These are phyloP conservation scores for Rhizopogon salebrosus DNA, from an alignment of 768 basidiomycete genomes.

Conservation along the genomic window DNA sequence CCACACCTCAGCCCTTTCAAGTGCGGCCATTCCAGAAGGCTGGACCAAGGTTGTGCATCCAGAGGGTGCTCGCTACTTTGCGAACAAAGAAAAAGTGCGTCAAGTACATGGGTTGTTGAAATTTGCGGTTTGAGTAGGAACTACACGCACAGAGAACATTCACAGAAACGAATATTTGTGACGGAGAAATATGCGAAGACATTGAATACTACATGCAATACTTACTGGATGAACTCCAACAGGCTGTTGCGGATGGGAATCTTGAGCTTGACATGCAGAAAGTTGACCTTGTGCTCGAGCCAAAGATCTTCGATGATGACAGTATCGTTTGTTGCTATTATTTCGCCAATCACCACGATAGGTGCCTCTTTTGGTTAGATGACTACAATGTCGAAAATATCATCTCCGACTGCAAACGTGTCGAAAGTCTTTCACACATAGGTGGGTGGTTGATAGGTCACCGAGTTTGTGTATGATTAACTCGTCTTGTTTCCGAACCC, in stretches of 20 bases:
- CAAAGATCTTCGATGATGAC: not conserved
- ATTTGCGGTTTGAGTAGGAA: too few relatives aligned
- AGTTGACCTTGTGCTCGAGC: not conserved
- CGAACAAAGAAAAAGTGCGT: constrained; percentile 39
- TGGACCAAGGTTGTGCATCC: constrained; percentile 63
- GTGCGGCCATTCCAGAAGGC: constrained; percentile 15
- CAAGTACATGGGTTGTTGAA: not conserved
- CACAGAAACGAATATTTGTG: constrained; percentile 44
- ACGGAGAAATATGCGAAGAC: constrained; percentile 20
- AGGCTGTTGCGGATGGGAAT: not conserved
- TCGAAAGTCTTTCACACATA: constrained; percentile 19
- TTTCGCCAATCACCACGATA: constrained; percentile 22
- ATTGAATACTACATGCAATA: too few relatives aligned
- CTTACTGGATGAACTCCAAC: constrained; percentile 6
- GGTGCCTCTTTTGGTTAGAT: too few relatives aligned
- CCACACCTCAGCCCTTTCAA: not conserved
- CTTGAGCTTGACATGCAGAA: not conserved
- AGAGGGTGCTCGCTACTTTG: constrained; percentile 59
- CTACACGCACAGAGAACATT: constrained; percentile 37
- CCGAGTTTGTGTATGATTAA: not conserved
- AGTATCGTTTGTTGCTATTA: constrained; percentile 32
- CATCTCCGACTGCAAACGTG: constrained; percentile 16
- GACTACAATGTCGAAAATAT: constrained; percentile 31
- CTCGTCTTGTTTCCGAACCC: not conserved
- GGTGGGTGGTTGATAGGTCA: constrained; percentile 4